A percentile compares a stretch with the other conserved stretches of the same genome.
phyloP scores from a whole-genome alignment of 2,329 filamentous ascomycete genomes.

The Elsinoe perseae region DNA sequence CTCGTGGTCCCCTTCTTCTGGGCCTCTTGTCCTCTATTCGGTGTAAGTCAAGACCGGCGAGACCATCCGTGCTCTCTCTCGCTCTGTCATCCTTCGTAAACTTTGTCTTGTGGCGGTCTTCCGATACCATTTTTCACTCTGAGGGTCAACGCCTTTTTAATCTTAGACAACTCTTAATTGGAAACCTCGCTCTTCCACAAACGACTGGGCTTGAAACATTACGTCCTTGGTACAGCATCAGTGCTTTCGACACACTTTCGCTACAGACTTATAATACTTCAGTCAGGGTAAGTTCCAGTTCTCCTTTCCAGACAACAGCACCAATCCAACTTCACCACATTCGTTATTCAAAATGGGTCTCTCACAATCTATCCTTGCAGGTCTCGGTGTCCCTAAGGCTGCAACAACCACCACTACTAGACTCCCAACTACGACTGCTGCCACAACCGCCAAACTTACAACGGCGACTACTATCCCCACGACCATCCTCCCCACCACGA shows the following conservation, averaged over 20 bases:
- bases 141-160: conserved; percentile 10
- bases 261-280: conserved; percentile 9
- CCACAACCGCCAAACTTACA: not conserved
- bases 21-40: not conserved
- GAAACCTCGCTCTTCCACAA: conserved; percentile 6
- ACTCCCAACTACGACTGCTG: not conserved
- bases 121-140: conserved; percentile 12
- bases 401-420: not conserved
- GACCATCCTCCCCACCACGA: not conserved
- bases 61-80: conserved; percentile 8
- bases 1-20: conserved; percentile 8
- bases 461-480: not conserved
- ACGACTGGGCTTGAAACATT: conserved; percentile 1
- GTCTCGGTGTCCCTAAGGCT: conserved; percentile 1
- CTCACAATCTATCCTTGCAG: conserved; percentile 6
- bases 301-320: not conserved
- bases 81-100: conserved; percentile 13
- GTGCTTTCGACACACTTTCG: conserved; percentile 7
- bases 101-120: conserved; percentile 2
- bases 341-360: conserved; percentile 8
- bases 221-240: conserved; percentile 2
- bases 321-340: conserved; percentile 1
- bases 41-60: not conserved
- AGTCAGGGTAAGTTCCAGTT: conserved; percentile 5
- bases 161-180: conserved; percentile 10